Evolutionary conservation across 2,329 filamentous ascomycete species (phyloP).

Genomic region (Xylariaceae sp.): DNA sequence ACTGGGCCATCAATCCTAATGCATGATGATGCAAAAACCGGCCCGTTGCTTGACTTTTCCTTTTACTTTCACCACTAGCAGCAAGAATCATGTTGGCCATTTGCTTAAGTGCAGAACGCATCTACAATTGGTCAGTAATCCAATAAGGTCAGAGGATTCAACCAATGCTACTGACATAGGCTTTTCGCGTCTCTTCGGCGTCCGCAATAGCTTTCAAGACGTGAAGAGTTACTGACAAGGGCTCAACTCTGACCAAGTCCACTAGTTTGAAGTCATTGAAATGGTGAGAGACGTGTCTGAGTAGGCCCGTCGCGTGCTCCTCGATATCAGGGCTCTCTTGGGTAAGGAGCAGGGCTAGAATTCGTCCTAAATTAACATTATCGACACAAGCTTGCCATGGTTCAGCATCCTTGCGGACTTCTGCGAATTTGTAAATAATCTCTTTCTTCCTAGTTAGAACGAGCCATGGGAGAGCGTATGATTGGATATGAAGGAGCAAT

Average conservation of each 20-base stretch:
- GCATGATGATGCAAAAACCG: conserved; percentile 80
- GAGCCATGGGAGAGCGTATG: conserved; percentile 80
- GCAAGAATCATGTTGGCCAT: conserved; percentile 43
- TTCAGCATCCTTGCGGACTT: conserved; percentile 69
- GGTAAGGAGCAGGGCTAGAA: conserved; percentile 57
- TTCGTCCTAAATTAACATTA: conserved; percentile 53
- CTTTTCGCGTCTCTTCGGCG: conserved; percentile 54
- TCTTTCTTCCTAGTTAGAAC: conserved; percentile 76
- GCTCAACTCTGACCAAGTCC: conserved; percentile 70
- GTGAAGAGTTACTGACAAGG: conserved; percentile 73
- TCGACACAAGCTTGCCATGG: conserved; percentile 56
- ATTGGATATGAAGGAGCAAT: conserved; percentile 73
- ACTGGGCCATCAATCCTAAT: conserved; percentile 79
- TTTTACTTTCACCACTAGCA: conserved; percentile 43
- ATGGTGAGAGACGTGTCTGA: conserved; percentile 66
- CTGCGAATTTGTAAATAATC: conserved; percentile 76
- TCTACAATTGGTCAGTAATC: conserved; percentile 37
- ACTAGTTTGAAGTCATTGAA: conserved; percentile 66
- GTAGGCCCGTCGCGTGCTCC: conserved; percentile 62
- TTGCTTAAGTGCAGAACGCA: conserved; percentile 45
- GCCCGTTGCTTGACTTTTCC: conserved; percentile 59
- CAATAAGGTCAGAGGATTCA: background rate
- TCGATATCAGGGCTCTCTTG: conserved; percentile 60
- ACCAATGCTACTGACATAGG: conserved; percentile 48
- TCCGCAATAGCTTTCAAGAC: conserved; percentile 78